phyloP scores from a whole-genome alignment of 768 basidiomycete genomes.

The Imleria badia region DNA sequence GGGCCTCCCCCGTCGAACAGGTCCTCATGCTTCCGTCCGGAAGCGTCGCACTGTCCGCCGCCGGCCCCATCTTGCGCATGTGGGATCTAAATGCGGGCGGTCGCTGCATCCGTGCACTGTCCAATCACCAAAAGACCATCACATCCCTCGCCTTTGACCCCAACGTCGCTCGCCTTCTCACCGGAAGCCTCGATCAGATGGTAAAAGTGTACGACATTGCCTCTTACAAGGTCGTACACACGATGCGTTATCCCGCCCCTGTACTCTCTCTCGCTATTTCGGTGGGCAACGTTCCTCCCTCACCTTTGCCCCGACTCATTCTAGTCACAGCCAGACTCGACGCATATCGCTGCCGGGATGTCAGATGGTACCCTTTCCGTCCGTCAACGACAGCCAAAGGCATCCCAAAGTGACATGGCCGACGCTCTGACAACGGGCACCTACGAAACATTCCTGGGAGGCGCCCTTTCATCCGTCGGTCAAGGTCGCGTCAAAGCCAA shows the following conservation, averaged over 20 bases:
- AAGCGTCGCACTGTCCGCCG: constrained; percentile 78
- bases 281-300: constrained; percentile 39
- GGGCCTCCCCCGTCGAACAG: constrained; percentile 75
- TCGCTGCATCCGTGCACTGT: constrained; percentile 84
- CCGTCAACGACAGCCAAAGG: constrained; percentile 79
- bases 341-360: constrained; percentile 96
- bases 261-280: constrained; percentile 89
- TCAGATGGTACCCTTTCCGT: constrained; percentile 98
- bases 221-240: constrained; percentile 93
- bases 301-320: constrained; percentile 6
- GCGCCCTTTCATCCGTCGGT: constrained; percentile 53
- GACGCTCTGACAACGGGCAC: constrained; percentile 49
- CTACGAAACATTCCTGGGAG: constrained; percentile 67
- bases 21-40: constrained; percentile 92
- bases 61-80: constrained; percentile 88
- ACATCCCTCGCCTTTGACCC: constrained; percentile 84
- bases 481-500: constrained; percentile 52
- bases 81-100: constrained; percentile 96
- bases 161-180: constrained; percentile 74
- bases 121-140: constrained; percentile 98
- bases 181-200: constrained; percentile 94
- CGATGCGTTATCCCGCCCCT: constrained; percentile 97
- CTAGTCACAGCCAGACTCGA: constrained; percentile 79
- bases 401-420: constrained; percentile 51
- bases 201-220: constrained; percentile 98